Percentiles rank a stretch among this genome's conserved stretches.
phyloP scores from a whole-genome alignment of 768 basidiomycete species.

The Trametopsis cervina region DNA sequence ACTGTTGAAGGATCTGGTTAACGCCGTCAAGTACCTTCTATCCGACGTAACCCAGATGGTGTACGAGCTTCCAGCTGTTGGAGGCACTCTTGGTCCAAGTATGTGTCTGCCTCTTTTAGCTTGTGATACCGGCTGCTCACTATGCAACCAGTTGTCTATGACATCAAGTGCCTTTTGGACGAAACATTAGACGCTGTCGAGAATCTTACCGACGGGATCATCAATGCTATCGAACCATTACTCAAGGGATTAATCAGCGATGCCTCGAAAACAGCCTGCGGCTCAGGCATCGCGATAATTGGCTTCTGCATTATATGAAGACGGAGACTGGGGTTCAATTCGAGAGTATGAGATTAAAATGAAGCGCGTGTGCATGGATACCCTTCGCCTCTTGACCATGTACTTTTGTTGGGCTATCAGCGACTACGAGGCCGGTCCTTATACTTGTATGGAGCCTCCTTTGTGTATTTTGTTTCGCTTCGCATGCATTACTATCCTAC shows the following conservation, averaged over 20 bases:
- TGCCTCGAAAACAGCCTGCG: constrained; percentile 20
- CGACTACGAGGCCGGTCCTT: constrained; percentile 14
- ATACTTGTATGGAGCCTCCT: constrained; percentile 9
- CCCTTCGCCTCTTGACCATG: constrained; percentile 2
- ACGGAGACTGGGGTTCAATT: not conserved
- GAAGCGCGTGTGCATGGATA: not conserved
- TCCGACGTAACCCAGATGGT: constrained; percentile 26
- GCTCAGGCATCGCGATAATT: constrained; percentile 17
- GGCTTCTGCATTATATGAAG: constrained; percentile 15
- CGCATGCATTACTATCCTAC: constrained; percentile 14
- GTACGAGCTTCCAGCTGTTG: constrained; percentile 36
- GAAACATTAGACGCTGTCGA: constrained; percentile 40
- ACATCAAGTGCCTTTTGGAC: constrained; percentile 56
- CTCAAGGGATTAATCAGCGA: constrained; percentile 23
- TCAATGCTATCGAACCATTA: constrained; percentile 36
- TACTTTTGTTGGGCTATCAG: constrained; percentile 8
- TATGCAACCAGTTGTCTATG: constrained; percentile 40
- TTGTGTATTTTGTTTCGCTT: constrained; percentile 13
- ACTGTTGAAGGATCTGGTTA: constrained; percentile 41
- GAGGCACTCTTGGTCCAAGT: constrained; percentile 51
- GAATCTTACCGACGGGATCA: constrained; percentile 39
- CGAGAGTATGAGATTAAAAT: not conserved
- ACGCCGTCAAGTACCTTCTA: constrained; percentile 42
- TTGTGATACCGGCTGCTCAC: not conserved
- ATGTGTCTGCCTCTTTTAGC: constrained; percentile 20